Percentiles rank a stretch among this genome's conserved stretches.
Evolutionary conservation across 805 yeast species (phyloP).

Genomic region (Metschnikowia cerradonensis): DNA sequence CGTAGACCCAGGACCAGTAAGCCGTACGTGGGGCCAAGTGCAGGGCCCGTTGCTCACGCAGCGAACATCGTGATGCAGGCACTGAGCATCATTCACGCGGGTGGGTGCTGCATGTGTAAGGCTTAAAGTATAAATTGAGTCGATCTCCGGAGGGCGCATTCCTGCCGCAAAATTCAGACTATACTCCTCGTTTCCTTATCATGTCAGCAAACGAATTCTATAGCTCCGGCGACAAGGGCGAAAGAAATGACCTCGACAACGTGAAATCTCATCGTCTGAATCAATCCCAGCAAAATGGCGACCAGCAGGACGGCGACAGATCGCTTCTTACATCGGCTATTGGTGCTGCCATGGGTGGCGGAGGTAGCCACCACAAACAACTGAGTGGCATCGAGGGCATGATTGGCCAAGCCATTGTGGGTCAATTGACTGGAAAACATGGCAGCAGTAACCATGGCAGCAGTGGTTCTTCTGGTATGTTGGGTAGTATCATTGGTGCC

Average conservation of each 20-base stretch:
- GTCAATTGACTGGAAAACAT: slow-evolving; percentile 23
- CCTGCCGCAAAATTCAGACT: not conserved
- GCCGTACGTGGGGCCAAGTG: not conserved
- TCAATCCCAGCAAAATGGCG: slow-evolving; percentile 12
- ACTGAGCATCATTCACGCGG: not conserved
- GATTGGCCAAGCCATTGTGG: slow-evolving; percentile 15
- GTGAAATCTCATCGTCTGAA: slow-evolving; percentile 2
- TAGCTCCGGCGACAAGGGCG: slow-evolving; percentile 35
- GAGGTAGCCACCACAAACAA: slow-evolving; percentile 19
- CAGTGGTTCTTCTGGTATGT: slow-evolving; percentile 10
- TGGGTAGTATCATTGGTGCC: slow-evolving; percentile 14
- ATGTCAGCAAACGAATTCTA: slow-evolving; percentile 61
- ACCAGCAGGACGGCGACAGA: slow-evolving; percentile 20
- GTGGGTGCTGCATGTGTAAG: not conserved
- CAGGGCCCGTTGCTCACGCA: slow-evolving; percentile 1
- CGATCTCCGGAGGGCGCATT: not conserved
- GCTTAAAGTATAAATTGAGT: not conserved
- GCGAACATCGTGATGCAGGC: not conserved
- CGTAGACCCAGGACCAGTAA: not conserved
- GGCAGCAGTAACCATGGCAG: slow-evolving; percentile 6
- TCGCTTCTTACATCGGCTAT: slow-evolving; percentile 24
- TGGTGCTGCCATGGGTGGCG: slow-evolving; percentile 25
- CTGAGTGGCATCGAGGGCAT: slow-evolving; percentile 15
- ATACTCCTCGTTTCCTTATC: not conserved
- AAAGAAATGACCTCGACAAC: slow-evolving; percentile 6